Base-by-base conservation (phyloP, 805 yeast species). In the Candida qinlingensis region DNA sequence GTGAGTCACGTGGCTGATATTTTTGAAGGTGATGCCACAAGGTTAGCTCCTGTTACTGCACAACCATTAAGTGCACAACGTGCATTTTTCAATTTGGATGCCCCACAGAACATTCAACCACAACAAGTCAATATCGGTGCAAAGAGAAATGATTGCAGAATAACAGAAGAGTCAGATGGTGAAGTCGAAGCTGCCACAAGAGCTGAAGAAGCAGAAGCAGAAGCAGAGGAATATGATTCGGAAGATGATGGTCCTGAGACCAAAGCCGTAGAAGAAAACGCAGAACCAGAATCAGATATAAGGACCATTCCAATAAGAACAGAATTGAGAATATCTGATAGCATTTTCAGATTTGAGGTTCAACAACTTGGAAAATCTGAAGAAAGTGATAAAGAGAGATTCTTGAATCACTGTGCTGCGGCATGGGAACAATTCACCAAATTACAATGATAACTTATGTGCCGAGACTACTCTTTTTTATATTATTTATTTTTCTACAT, bases 21-120 rank as follows among this genome's bases (percentile, higher is more conserved):
- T 3, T 77, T 74, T 54, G 69, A 68, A 46, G 76, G 75, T 3
- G 77, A 74, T 50, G 65, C 66, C 39, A 62, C 73, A 13, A 68
- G 71, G 49, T 69, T 65, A 25, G 81, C 81, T 0, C 82, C 81
- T 9, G 55, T 74, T 38, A 64, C 64, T 28, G 73, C 80, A 12
- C 82, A 77, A 56, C 81, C 82, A 5, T 62, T 76, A 8, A 70
- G 76, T 38, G 75, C 81, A 0, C 79, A 76, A 55, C 60, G 68
- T 26, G 74, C 68, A 44, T 66, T 60, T 45, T 75, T 75, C 50
- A 62, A 60, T 36, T 31, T 60, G n/a, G 57, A 55, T 10, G 39
- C 48, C 25, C 55, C 56, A 49, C 59, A 31, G 57, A 51, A 27
- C 37, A 46, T 3, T 25, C 25, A 6, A 39, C 42, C 12, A 28